Evolutionary conservation across 306 rosid species (phyloP), one percentile per base, ranked within the genome.

Genomic region (Vicia villosa): DNA sequence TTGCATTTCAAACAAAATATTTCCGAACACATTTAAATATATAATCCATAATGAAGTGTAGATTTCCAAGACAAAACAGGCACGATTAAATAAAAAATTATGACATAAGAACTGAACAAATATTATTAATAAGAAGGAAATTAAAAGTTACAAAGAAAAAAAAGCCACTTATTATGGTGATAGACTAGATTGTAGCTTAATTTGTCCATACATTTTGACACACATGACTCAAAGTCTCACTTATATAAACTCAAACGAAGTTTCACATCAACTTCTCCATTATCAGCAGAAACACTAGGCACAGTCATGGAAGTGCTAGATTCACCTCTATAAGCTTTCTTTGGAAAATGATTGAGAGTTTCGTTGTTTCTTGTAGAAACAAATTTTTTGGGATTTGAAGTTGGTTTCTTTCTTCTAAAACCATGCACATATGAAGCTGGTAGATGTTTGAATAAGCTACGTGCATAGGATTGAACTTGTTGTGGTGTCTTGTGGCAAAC

Each of bases 221-320:
- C 9, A 21, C n/a, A n/a, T 42, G 49, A 34, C 5, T 34, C 10
- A 19, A 30, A 32, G 11, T 38, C 13, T 38, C 43, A 38, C 14
- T 56, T n/a, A 21, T 4, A 3, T 14, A 55, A 12, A 43, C 68
- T 37, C 60, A 71, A 45, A 9, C 76, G 49, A 38, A 59, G 59
- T 32, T 71, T 68, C 50, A 71, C 34, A 71, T 71, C 72, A 59
- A 59, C n/a, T 71, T 30, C 59, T 43, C 22, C 75, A 58, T 66
- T 6, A 19, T 4, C 30, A 26, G 1, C 10, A 56, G 9, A 14
- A 50, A 4, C 17, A 13, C 6, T 52, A 52, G 37, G 37, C 17
- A 55, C 1, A 45, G 20, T 12, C 16, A 34, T 8, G 13, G 69
- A 45, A 59, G 68, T 71, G 50, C 51, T 47, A 22, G 24, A 12